Conservation (phyloP, 306 rosid genomes). For the Canavalia ensiformis region DNA sequence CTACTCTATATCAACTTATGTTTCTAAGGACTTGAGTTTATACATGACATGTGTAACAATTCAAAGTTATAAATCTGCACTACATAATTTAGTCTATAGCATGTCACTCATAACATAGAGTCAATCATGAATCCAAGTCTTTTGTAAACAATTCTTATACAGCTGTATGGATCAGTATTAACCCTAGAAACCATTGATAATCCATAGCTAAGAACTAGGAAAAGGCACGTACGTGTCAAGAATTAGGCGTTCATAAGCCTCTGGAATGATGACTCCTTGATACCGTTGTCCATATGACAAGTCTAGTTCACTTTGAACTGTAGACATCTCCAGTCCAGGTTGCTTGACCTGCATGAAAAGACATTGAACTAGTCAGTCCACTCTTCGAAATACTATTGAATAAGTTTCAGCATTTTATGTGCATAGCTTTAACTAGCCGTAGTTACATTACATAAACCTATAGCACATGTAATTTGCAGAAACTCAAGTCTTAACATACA, state of each 20-base stretch:
- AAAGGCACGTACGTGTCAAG: slow-evolving; percentile 77
- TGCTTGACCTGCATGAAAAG: slow-evolving; percentile 72
- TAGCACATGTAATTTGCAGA: slow-evolving; percentile 18
- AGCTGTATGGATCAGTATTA: not conserved
- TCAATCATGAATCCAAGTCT: slow-evolving; percentile 10
- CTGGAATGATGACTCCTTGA: slow-evolving; percentile 75
- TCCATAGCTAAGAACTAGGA: slow-evolving; percentile 7
- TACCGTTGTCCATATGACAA: slow-evolving; percentile 89
- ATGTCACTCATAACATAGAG: not conserved
- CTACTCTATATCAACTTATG: not conserved
- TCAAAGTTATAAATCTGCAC: not conserved
- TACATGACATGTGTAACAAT: not conserved
- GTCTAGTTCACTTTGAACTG: slow-evolving; percentile 86
- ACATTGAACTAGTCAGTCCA: slow-evolving; percentile 34
- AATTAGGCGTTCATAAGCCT: slow-evolving; percentile 87
- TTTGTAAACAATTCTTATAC: not conserved
- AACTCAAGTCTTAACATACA: not conserved
- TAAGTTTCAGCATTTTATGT: slow-evolving; percentile 19
- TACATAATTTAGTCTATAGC: not conserved
- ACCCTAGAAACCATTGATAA: not conserved
- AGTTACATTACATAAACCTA: not conserved
- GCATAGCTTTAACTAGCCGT: slow-evolving; percentile 17
- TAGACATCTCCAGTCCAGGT: slow-evolving; percentile 85
- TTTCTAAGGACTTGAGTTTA: not conserved
- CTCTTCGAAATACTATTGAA: not conserved